Conservation (phyloP, 2,329 filamentous ascomycete genomes). For the Coniella lustricola region DNA sequence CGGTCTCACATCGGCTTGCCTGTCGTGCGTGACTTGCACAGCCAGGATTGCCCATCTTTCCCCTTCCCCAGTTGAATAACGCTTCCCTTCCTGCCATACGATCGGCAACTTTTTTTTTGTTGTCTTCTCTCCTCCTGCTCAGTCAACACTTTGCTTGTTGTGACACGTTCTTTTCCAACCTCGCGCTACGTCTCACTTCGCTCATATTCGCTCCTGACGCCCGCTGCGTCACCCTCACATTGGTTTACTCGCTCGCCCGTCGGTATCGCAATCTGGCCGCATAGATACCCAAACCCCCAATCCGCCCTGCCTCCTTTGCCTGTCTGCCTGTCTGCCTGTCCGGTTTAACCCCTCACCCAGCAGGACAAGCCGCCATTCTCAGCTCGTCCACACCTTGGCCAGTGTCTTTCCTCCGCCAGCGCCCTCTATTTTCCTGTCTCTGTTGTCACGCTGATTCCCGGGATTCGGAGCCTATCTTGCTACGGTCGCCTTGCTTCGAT, state of each 20-base stretch:
- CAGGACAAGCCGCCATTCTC: no score
- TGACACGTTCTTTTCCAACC: conserved; percentile 4
- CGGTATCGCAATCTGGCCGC: neutral
- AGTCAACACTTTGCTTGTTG: neutral
- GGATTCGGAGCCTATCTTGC: no score
- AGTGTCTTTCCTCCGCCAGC: conserved; percentile 2
- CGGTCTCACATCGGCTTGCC: conserved; percentile 1
- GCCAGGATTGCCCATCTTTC: conserved; percentile 6
- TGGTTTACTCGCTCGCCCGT: neutral
- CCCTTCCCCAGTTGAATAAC: conserved; percentile 5
- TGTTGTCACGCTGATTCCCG: no score
- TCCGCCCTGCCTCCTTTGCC: neutral
- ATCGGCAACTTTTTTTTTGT: conserved; percentile 14
- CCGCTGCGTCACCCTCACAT: neutral
- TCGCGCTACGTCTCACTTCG: neutral
- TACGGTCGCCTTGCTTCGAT: neutral
- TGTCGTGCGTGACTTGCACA: conserved; percentile 9
- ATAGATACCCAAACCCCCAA: neutral
- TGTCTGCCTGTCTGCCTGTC: no score
- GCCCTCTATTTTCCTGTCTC: conserved; percentile 3
- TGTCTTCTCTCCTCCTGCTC: conserved; percentile 4
- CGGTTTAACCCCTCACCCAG: no score
- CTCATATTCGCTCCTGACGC: conserved; percentile 1
- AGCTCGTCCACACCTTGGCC: no score
- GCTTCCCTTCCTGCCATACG: conserved; percentile 3